Evolutionary conservation across 2,329 filamentous ascomycete species (phyloP).

Genomic region (Trichoderma sp.): DNA sequence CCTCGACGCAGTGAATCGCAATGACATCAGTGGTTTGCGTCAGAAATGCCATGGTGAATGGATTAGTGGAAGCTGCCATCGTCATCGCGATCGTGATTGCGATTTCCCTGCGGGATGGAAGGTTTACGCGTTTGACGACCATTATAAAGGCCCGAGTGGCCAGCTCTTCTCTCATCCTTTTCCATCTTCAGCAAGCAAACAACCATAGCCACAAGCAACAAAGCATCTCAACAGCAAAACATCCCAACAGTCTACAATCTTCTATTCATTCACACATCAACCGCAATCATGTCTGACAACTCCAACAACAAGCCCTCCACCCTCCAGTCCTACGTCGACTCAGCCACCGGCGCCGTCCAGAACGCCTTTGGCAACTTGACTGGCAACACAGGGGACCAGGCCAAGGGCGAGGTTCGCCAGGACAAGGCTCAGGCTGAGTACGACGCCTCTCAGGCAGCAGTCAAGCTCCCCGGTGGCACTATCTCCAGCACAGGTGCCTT

Average conservation of each 20-base stretch:
- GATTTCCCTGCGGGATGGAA: slow-evolving; percentile 2
- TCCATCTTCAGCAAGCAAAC: background rate
- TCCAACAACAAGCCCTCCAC: slow-evolving; percentile 59
- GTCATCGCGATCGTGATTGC: slow-evolving; percentile 12
- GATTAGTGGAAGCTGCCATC: slow-evolving; percentile 8
- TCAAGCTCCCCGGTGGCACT: slow-evolving; percentile 72
- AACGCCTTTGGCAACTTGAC: slow-evolving; percentile 71
- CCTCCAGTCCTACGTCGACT: slow-evolving; percentile 75
- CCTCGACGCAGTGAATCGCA: background rate
- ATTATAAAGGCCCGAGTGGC: slow-evolving; percentile 1
- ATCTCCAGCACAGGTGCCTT: slow-evolving; percentile 70
- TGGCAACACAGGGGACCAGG: slow-evolving; percentile 69
- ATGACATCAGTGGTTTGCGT: slow-evolving; percentile 17
- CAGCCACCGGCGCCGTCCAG: slow-evolving; percentile 71
- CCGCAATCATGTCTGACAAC: slow-evolving; percentile 36
- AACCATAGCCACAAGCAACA: background rate
- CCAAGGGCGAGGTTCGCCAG: slow-evolving; percentile 65
- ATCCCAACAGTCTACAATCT: background rate
- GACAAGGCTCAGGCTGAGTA: slow-evolving; percentile 66
- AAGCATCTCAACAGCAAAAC: background rate
- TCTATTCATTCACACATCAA: background rate
- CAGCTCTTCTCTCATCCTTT: background rate
- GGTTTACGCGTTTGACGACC: background rate
- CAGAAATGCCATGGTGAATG: background rate
- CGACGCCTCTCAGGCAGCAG: slow-evolving; percentile 72